Evolutionary conservation across 306 rosid genomes (phyloP).

Genomic region (Hippophae rhamnoides): DNA sequence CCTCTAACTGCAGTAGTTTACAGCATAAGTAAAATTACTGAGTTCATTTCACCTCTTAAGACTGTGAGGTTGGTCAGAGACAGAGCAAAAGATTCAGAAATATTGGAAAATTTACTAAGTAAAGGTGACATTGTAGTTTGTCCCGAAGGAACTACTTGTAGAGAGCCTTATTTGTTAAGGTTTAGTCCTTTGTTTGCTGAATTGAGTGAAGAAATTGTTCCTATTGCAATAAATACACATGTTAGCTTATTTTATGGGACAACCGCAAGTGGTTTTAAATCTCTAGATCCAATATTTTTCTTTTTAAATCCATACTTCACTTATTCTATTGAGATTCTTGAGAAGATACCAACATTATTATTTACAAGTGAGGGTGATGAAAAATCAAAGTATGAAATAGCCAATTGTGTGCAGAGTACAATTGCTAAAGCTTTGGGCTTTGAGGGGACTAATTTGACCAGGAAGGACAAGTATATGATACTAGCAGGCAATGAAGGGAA

Average conservation of each 20-base stretch:
- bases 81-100: conserved; percentile 33
- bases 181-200: conserved; percentile 73
- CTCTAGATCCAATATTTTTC: conserved; percentile 40
- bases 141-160: conserved; percentile 79
- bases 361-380: conserved; percentile 33
- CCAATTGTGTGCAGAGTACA: conserved; percentile 51
- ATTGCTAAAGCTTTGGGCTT: conserved; percentile 47
- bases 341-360: conserved; percentile 23
- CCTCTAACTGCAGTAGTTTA: conserved; percentile 47
- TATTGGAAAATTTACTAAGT: conserved; percentile 33
- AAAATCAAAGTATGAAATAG: conserved; percentile 46
- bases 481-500: conserved; percentile 44
- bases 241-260: conserved; percentile 59
- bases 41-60: conserved; percentile 41
- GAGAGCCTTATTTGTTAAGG: conserved; percentile 65
- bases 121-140: conserved; percentile 55
- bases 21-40: conserved; percentile 49
- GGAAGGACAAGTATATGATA: conserved; percentile 53
- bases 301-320: conserved; percentile 43
- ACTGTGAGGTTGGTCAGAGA: conserved; percentile 42
- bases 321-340: conserved; percentile 24
- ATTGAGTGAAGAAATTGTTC: conserved; percentile 44
- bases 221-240: conserved; percentile 47
- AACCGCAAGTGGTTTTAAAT: conserved; percentile 49
- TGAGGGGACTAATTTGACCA: conserved; percentile 45